Evolutionary conservation across 352 stramenopile genomes (phyloP), one percentile per base, ranked within the genome.

Genomic region (Plasmopara halstedii): DNA sequence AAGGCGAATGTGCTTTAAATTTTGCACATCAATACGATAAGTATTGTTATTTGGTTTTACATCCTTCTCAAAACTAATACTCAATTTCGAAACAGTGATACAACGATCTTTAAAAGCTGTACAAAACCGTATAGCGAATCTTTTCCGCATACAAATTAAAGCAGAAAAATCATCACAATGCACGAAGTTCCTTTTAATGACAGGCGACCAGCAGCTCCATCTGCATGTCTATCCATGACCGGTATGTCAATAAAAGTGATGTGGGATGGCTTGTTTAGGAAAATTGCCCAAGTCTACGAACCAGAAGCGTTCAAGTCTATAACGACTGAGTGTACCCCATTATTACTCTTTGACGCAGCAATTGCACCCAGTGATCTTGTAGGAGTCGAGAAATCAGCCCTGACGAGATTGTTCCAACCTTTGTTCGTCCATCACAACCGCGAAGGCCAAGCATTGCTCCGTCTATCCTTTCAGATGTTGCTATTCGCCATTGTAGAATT

Each of bases 401-500:
- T 47, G 15, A 40, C 25, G 31, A 8, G 20, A 23, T 17, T 51
- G 20, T 23, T 9, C 37, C 42, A 61, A 54, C 14, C 22, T 35
- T 14, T 2, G 33, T 2, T 13, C 37, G 18, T 25, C 48, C 15
- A 15, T 0, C 58, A 56, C 38, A 53, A 39, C 27, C 56, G 23
- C 35, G 58, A 67, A 41, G 44, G 42, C 11, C 46, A 62, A 31
- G 46, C 44, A 19, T 40, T 67, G 9, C 17, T 62, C 20, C 53
- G 47, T 46, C 33, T 67, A 22, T 36, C 45, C 22, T 56, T 67
- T 42, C 58, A 67, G 39, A 67, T 63, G 71, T 48, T 88, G 34
- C 46, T 84, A 26, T 80, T 70, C 33, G 77, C 71, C 42, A 62
- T 86, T 44, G 76, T 88, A 25, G 76, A 88, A 42, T 83, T 85